Conservation (phyloP, 805 yeast species). For the Saccharomycopsis javanensis region DNA sequence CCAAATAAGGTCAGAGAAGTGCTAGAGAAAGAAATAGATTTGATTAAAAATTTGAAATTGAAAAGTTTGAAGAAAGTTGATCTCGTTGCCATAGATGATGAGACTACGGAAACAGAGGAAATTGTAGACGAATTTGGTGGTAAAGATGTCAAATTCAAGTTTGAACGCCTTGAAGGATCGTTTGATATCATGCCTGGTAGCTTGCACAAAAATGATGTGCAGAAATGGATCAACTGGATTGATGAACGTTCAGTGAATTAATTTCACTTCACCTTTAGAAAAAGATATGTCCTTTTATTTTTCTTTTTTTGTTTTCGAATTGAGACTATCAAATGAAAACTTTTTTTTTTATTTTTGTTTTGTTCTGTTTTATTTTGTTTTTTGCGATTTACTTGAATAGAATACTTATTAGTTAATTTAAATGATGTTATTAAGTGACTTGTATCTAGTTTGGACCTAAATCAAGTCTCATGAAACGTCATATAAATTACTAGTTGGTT, state of each 20-base stretch:
- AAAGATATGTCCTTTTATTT: neutral
- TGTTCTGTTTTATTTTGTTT: too few species aligned
- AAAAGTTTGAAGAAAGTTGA: conserved; percentile 24
- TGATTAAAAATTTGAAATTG: conserved; percentile 27
- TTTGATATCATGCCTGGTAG: conserved; percentile 68
- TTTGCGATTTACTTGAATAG: too few species aligned
- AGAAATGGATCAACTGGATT: conserved; percentile 69
- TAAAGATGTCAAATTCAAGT: conserved; percentile 40
- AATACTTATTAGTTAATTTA: too few species aligned
- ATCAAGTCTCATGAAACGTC: too few species aligned
- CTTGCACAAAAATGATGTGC: conserved; percentile 45
- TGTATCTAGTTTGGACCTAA: too few species aligned
- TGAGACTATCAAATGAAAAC: too few species aligned
- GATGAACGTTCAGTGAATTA: conserved; percentile 60
- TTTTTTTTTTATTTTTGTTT: too few species aligned
- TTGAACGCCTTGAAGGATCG: conserved; percentile 62
- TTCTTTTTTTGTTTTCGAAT: too few species aligned
- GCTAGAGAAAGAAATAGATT: conserved; percentile 45
- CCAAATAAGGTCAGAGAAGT: conserved; percentile 46
- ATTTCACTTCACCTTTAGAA: neutral
- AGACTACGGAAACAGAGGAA: conserved; percentile 31
- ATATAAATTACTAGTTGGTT: too few species aligned
- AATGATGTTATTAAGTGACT: too few species aligned
- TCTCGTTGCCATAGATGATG: conserved; percentile 30
- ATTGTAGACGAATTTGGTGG: conserved; percentile 36